phyloP scores from a whole-genome alignment of 2,329 filamentous ascomycete species.

The Akanthomyces uredinophilus region DNA sequence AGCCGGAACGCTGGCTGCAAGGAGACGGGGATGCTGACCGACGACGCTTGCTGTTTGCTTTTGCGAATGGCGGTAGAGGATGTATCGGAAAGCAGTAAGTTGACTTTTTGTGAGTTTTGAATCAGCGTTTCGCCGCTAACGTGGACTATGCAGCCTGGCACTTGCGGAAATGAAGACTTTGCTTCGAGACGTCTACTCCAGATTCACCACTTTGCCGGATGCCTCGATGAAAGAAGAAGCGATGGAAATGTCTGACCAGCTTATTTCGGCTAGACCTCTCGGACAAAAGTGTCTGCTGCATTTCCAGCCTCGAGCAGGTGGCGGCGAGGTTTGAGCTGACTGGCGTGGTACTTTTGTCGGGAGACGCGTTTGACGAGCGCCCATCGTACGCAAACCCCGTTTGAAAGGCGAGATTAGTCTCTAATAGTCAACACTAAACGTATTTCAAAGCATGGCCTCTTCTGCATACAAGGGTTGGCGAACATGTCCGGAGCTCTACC shows the following conservation, averaged over 20 bases:
- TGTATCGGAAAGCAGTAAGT: slow-evolving; percentile 65
- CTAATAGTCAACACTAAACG: neutral
- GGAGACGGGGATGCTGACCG: slow-evolving; percentile 67
- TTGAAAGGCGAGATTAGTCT: neutral
- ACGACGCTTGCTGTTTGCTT: slow-evolving; percentile 58
- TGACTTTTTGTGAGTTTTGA: neutral
- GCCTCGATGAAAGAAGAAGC: slow-evolving; percentile 45
- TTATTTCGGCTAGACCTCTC: slow-evolving; percentile 59
- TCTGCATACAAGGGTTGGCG: neutral
- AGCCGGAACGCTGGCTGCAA: slow-evolving; percentile 79
- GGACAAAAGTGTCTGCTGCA: slow-evolving; percentile 54
- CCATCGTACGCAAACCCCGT: neutral
- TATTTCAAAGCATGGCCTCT: neutral
- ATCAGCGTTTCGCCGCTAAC: neutral
- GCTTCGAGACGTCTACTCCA: slow-evolving; percentile 56
- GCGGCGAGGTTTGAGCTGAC: neutral
- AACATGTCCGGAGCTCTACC: neutral
- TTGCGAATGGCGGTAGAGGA: slow-evolving; percentile 59
- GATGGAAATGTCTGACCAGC: slow-evolving; percentile 63
- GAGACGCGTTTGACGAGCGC: neutral
- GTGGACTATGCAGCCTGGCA: slow-evolving; percentile 40
- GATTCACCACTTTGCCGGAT: slow-evolving; percentile 52
- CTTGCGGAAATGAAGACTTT: slow-evolving; percentile 64
- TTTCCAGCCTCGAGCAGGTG: slow-evolving; percentile 34
- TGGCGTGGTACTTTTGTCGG: neutral